Base-by-base conservation (phyloP, 2,329 filamentous ascomycete species). In the Pseudocercospora cruenta region DNA sequence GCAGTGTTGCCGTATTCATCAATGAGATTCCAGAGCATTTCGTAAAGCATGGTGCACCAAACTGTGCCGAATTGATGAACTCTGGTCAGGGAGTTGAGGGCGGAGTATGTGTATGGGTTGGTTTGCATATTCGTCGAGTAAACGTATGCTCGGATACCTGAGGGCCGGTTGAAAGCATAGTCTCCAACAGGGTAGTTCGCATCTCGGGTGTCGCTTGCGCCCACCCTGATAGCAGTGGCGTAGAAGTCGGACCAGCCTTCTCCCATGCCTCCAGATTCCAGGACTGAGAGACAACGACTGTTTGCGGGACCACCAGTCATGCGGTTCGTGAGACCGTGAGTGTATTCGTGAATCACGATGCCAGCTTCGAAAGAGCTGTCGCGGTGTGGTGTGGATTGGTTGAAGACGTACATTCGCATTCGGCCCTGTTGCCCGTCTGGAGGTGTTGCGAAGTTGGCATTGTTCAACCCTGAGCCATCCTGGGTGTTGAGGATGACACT, bases 391-490 rank as follows among this genome's bases (percentile, higher is more conserved):
- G 75, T 82, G 6, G 82, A 80, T 9, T 71, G 69, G 8, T 79
- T 83, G 84, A 85, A 89, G 57, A 88, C 75, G 72, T 83, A 87
- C 86, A 88, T 88, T 22, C 83, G 75, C 86, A 89, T 88, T 31
- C 85, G 81, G 14, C 82, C 83, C 1, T 77, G 75, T 49, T 79
- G 74, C 8, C 85, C 85, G 67, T 88, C 86, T 0, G 80, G 79
- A 0, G 84, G 85, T 0, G 86, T 86, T 4, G 82, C 80, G 67
- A 88, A 88, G 77, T 86, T 83, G 64, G 86, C 86, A 66, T 88
- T 88, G 78, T 88, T 85, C 1, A 77, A 80, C 16, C 80, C 82
- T 0, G 79, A 80, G 31, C 85, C 85, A 64, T 88, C 86, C 70
- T 89, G 87, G 0, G 85, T 76, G 67, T 86, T 86, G 45, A 87